Percentiles rank a stretch among this genome's conserved stretches.
phyloP scores from a whole-genome alignment of 352 stramenopile species.

The Elongisporangium prolatum region DNA sequence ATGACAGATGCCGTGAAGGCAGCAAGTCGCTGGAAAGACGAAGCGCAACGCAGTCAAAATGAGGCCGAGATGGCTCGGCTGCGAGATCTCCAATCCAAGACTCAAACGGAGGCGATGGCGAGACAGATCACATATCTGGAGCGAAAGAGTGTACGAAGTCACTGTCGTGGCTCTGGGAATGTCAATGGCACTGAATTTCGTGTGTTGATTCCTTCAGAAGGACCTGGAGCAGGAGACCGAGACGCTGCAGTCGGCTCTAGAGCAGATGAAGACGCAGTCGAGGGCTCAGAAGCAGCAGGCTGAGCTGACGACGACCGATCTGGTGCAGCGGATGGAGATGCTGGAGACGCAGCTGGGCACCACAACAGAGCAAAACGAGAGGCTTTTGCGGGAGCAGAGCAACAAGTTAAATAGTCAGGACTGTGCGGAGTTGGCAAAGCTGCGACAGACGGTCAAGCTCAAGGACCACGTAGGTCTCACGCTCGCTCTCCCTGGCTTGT shows the following conservation, averaged over 20 bases:
- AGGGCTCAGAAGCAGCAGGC: constrained; percentile 11
- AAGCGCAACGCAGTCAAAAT: constrained; percentile 24
- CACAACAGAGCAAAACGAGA: constrained; percentile 5
- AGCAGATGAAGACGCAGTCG: constrained; percentile 10
- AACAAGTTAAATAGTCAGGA: constrained; percentile 36
- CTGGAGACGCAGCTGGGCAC: constrained; percentile 21
- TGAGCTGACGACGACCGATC: constrained; percentile 12
- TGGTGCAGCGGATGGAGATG: constrained; percentile 22
- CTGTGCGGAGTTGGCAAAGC: constrained; percentile 31
- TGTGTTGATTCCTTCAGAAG: constrained; percentile 11
- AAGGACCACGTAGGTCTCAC: constrained; percentile 40
- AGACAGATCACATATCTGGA: constrained; percentile 9
- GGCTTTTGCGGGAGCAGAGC: constrained; percentile 6
- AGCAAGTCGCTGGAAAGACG: constrained; percentile 30
- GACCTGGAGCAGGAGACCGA: constrained; percentile 23
- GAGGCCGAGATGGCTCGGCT: constrained; percentile 32
- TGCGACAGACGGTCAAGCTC: constrained; percentile 33
- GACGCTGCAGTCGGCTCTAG: constrained; percentile 19
- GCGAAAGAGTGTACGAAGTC: constrained; percentile 8
- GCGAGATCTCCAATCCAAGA: constrained; percentile 10
- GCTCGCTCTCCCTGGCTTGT: not conserved
- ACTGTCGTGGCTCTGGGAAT: not conserved
- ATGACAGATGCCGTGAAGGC: constrained; percentile 29
- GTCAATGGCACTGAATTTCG: not conserved
- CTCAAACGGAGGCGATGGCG: constrained; percentile 10